Conservation (phyloP, 768 basidiomycete species). For the Tylopilus sp. region DNA sequence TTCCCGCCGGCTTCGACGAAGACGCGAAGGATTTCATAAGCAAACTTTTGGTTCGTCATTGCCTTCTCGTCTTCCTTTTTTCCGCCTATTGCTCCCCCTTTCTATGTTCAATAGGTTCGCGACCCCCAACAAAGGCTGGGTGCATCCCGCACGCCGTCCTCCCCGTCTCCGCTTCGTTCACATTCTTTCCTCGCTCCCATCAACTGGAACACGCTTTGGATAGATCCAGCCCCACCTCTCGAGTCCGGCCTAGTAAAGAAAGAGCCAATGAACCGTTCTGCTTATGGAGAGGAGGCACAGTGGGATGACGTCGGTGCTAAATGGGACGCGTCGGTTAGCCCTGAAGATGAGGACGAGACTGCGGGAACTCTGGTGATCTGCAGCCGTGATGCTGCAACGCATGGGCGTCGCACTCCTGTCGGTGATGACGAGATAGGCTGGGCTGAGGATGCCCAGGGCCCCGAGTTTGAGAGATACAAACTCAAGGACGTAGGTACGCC, state of each 20-base stretch:
- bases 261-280: constrained; percentile 26
- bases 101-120: constrained; percentile 41
- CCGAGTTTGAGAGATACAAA: constrained; percentile 27
- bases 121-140: constrained; percentile 63
- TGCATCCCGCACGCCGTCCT: constrained; percentile 37
- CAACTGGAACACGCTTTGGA: constrained; percentile 67
- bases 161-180: constrained; percentile 46
- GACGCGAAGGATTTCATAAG: constrained; percentile 79
- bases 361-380: constrained; percentile 6
- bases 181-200: constrained; percentile 62
- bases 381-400: neutral
- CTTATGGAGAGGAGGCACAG: constrained; percentile 26
- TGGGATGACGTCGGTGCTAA: constrained; percentile 54
- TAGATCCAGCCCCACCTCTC: constrained; percentile 51
- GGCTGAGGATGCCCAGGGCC: constrained; percentile 45
- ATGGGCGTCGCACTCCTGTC: neutral
- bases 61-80: neutral
- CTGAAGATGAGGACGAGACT: constrained; percentile 23
- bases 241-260: constrained; percentile 57
- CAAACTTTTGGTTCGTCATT: constrained; percentile 58
- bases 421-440: constrained; percentile 46
- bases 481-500: constrained; percentile 9
- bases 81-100: neutral
- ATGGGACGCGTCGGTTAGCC: constrained; percentile 48
- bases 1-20: constrained; percentile 82